These are phyloP conservation scores for Vitis rupestris DNA, from an alignment of 164 flowering plant species.

Conservation along the genomic window DNA sequence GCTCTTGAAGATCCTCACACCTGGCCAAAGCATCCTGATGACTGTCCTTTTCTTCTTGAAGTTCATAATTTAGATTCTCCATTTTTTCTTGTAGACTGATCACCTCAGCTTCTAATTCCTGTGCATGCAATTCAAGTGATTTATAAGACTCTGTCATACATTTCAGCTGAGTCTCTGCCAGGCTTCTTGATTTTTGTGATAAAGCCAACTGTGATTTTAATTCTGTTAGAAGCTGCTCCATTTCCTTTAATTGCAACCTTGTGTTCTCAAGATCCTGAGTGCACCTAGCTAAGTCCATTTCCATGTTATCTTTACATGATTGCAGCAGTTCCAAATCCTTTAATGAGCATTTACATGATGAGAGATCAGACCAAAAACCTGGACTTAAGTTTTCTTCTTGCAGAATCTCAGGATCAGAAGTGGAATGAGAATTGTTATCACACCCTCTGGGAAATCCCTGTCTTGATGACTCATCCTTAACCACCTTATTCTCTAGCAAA, in stretches of 20 bases:
- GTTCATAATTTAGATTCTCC: slow-evolving; percentile 63
- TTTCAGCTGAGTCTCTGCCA: slow-evolving; percentile 94
- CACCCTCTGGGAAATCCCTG: slow-evolving; percentile 54
- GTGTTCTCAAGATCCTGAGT: slow-evolving; percentile 55
- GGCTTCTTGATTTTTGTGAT: slow-evolving; percentile 66
- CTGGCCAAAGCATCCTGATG: slow-evolving; percentile 55
- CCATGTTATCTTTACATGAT: slow-evolving; percentile 63
- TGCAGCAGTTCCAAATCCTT: slow-evolving; percentile 69
- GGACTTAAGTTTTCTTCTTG: slow-evolving; percentile 53
- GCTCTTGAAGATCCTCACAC: slow-evolving; percentile 73
- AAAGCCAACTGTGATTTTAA: slow-evolving; percentile 68
- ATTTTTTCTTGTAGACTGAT: slow-evolving; percentile 47
- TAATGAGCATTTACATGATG: slow-evolving; percentile 38
- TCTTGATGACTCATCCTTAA: slow-evolving; percentile 36
- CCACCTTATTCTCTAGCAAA: slow-evolving; percentile 62
- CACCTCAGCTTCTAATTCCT: slow-evolving; percentile 64
- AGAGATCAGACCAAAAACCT: slow-evolving; percentile 35
- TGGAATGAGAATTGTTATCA: slow-evolving; percentile 46
- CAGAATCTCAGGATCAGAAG: slow-evolving; percentile 61
- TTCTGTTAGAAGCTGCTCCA: slow-evolving; percentile 66
- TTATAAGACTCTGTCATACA: slow-evolving; percentile 98
- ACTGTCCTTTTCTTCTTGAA: slow-evolving; percentile 63
- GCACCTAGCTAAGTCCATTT: slow-evolving; percentile 51
- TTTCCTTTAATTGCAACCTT: slow-evolving; percentile 62
- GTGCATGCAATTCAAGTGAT: slow-evolving; percentile 73